Evolutionary conservation across 441 rosid genomes (phyloP), one percentile per base, ranked within the genome.

Genomic region (Pelargonium fulgidum): DNA sequence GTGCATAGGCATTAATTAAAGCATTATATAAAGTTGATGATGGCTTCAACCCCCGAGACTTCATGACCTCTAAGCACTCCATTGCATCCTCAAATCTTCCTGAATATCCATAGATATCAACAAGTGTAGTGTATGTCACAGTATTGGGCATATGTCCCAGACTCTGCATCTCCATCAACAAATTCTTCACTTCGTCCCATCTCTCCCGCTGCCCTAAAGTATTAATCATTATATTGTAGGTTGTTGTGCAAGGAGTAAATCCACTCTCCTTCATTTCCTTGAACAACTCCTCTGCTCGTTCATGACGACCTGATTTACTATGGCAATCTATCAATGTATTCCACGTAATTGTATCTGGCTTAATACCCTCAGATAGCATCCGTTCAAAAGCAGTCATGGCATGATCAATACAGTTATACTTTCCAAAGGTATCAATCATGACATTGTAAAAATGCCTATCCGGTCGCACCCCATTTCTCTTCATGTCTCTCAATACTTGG

Each of bases 1-100:
- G 98, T 66, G 99, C 98, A 74, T 94, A 94, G 44, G 98, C 99
- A 78, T 94, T 92, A 80, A 94, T 89, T 77, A 94, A 80, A 0
- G 99, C 99, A 80, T 94, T 92, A 79, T 90, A 94, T 97, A 89
- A 89, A 16, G 99, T 85, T 3, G 92, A 83, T 6, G 95, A 84
- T 56, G 98, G 99, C 68, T 79, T 85, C 73, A 90, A 72, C 52
- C 98, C 97, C 3, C 82, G 81, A 58, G 91, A 78, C 72, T 92
- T 94, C 99, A 92, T 86, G 73, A 77, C 90, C 59, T 89, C 96
- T 81, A 94, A 80, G 80, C 97, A 90, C 68, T 89, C 94, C 41
- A 87, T 83, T 1, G 98, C 99, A 52, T 92, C 98, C 54, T 74
- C 76, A 79, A 94, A 94, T 71, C 89, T 86, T 54, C 99, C 98